Base-by-base conservation (phyloP, 2,329 filamentous ascomycete genomes). In the Cladophialophora chaetospira region DNA sequence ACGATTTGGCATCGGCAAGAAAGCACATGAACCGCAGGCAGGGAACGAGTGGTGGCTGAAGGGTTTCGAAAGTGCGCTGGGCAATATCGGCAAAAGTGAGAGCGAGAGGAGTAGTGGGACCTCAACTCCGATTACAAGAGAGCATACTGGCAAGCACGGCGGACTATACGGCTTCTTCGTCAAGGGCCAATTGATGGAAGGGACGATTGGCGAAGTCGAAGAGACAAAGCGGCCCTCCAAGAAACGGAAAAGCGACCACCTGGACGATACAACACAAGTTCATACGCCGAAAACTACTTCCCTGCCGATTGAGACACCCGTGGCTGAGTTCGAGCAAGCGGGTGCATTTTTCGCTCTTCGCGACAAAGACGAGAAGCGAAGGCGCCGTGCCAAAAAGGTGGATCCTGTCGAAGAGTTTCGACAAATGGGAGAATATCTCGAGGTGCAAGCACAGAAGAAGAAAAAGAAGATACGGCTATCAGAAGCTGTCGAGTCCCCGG, bases 1-100 rank as follows among this genome's bases (percentile, higher is more conserved):
- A 82, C 52, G 50, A 25, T 80, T 89, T 51, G 93, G 93, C 21
- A 78, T 97, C 4, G 93, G 93, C 53, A 86, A 89, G 70, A 91
- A 89, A 71, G 83, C 83, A 63, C 78, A 82, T 28, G 79, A 81
- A 56, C 82, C 85, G 61, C 80, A 80, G 61, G 83, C 81, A 19
- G 83, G 80, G 65, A 93, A 97, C 70, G 91, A 96, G 71, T 99
- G 94, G 94, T 99, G 94, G 94, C 81, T 96, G 73, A 88, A 90
- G 57, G 94, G 94, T 9, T 97, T 96, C 65, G 93, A 97, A 73
- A 87, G 91, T 70, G 91, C 92, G 54, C 77, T 96, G 51, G 80
- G 79, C 0, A 73, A 75, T 3, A 88, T 89, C 69, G 85, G 82
- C 1, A 79, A 80, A 21, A 65, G 55, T 55, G 67, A 57, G 73